Evolutionary conservation across 1,139 yeast genomes (phyloP), one percentile per base, ranked within the genome.

Genomic region (Eremothecium gossypii): DNA sequence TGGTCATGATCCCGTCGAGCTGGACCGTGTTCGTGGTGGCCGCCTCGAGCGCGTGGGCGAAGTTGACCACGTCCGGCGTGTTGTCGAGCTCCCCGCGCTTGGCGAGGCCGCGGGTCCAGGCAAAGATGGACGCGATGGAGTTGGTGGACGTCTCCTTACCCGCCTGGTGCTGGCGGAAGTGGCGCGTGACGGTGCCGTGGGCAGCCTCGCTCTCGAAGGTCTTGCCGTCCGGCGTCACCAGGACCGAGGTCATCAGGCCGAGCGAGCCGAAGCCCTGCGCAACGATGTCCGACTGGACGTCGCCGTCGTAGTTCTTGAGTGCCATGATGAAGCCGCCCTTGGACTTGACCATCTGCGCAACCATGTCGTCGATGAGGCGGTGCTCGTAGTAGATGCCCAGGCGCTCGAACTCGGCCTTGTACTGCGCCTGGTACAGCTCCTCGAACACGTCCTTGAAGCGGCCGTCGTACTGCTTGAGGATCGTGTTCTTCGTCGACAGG

Each of bases 121-220:
- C 97, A 58, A 81, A 89, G 57, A 89, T 89, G 27, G 96, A 86
- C n/a, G 97, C 97, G 67, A 89, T 89, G 35, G 96, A 87, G 70
- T 89, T 89, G 51, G 97, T 89, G n/a, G 96, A 86, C 29, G 97
- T 89, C 69, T 87, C 96, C 65, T 86, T 83, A 55, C 96, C 96
- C 66, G 82, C 83, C 68, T 89, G 96, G 66, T 85, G 84, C 67
- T 82, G 93, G 70, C 96, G 81, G 71, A 73, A 89, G 65, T 89
- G 97, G 69, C 97, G 83, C 46, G 96, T 89, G 52, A 89, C 96
- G 34, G 97, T 89, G 46, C 96, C 97, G 64, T 89, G 96, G 26
- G 97, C 96, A 48, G 96, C 96, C 68, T 89, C 97, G 46, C 93
- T 74, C 71, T 89, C 96, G 64, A 86, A 87, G 27, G 96, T 83